Conservation (phyloP, 768 basidiomycete species). For the Trametes maxima region DNA sequence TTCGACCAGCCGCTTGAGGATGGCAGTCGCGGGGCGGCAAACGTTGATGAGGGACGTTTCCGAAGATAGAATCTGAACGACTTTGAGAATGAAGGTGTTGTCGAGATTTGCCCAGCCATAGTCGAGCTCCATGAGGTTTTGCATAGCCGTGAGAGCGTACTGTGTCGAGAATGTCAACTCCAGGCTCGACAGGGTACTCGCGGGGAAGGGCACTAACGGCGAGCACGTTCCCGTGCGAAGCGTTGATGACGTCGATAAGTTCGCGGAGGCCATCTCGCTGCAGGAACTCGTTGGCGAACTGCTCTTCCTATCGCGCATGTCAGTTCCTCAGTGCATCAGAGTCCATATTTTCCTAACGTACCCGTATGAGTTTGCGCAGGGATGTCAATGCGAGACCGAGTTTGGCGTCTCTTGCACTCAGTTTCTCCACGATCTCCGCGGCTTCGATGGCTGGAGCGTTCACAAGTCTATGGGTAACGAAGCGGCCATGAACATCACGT, state of each 20-base stretch:
- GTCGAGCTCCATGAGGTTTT: slow-evolving; percentile 85
- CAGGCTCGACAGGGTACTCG: background rate
- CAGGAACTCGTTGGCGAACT: slow-evolving; percentile 80
- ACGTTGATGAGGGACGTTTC: slow-evolving; percentile 83
- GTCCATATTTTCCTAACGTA: slow-evolving; percentile 35
- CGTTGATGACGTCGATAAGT: slow-evolving; percentile 69
- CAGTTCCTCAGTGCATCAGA: background rate
- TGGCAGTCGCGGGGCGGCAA: slow-evolving; percentile 87
- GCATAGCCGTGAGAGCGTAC: slow-evolving; percentile 86
- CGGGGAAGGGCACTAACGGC: slow-evolving; percentile 53
- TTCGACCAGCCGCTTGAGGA: slow-evolving; percentile 87
- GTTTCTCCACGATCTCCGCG: slow-evolving; percentile 71
- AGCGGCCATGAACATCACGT: background rate
- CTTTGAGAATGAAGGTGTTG: slow-evolving; percentile 70
- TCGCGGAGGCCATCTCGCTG: slow-evolving; percentile 69
- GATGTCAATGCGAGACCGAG: slow-evolving; percentile 73
- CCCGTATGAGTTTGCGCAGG: slow-evolving; percentile 78
- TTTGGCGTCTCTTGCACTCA: slow-evolving; percentile 59
- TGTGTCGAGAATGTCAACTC: slow-evolving; percentile 31
- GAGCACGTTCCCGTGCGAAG: slow-evolving; percentile 77
- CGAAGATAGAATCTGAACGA: slow-evolving; percentile 79
- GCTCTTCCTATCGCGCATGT: slow-evolving; percentile 62
- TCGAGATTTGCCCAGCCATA: slow-evolving; percentile 81
- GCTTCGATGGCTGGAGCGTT: slow-evolving; percentile 82
- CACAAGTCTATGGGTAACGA: slow-evolving; percentile 56